Evolutionary conservation across 2,329 filamentous ascomycete species (phyloP).

Genomic region (Fusarium ambrosium): DNA sequence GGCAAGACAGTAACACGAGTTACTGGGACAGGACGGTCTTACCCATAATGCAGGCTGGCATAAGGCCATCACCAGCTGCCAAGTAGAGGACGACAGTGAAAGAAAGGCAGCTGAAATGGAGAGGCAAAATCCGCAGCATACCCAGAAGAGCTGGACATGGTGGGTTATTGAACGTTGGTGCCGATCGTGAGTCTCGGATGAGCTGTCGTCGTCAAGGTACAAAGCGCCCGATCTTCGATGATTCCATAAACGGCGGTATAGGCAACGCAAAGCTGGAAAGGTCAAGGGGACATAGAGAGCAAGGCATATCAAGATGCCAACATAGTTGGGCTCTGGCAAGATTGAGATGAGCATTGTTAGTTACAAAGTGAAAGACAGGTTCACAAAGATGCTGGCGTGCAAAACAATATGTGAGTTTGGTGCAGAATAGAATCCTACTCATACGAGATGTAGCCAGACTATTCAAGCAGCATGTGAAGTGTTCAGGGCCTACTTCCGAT

Average conservation of each 20-base stretch:
- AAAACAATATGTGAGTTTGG: neutral
- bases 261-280: neutral
- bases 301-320: neutral
- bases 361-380: neutral
- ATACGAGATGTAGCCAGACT: neutral
- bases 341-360: neutral
- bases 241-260: neutral
- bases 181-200: neutral
- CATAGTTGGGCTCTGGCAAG: neutral
- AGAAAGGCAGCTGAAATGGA: neutral
- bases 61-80: neutral
- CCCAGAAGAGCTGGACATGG: neutral
- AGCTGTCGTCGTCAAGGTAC: neutral
- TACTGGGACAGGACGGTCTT: neutral
- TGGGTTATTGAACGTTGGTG: neutral
- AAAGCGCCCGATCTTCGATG: neutral
- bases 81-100: neutral
- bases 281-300: neutral
- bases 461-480: neutral
- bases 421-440: neutral
- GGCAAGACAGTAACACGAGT: neutral
- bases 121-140: neutral
- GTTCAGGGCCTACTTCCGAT: neutral
- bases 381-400: neutral
- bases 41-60: neutral